phyloP scores from a whole-genome alignment of 257 asterid genomes.

The Striga asiatica region DNA sequence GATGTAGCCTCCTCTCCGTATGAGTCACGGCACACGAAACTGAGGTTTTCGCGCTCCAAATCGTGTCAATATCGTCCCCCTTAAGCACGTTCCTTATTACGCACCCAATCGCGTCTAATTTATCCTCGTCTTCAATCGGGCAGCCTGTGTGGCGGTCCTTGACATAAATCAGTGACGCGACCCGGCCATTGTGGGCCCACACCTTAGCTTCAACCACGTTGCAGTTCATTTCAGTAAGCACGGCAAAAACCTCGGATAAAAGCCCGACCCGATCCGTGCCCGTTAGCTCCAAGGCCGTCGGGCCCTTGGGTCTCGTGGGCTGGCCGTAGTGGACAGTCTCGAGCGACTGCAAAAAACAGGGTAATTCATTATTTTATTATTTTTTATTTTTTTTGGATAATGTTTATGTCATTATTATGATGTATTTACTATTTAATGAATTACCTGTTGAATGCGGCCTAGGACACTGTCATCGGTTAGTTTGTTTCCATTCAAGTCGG shows the following conservation, averaged over 20 bases:
- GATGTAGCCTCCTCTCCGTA: slow-evolving; percentile 94
- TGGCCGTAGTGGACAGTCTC: slow-evolving; percentile 55
- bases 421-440: too few species aligned
- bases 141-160: slow-evolving; percentile 66
- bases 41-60: slow-evolving; percentile 61
- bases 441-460: slow-evolving; percentile 83
- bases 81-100: slow-evolving; percentile 71
- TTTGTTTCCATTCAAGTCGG: slow-evolving; percentile 82
- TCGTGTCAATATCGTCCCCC: slow-evolving; percentile 86
- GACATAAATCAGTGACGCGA: slow-evolving; percentile 63
- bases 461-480: slow-evolving; percentile 77
- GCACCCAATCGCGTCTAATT: slow-evolving; percentile 41
- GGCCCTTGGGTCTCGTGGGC: slow-evolving; percentile 52
- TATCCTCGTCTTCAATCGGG: slow-evolving; percentile 54
- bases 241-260: slow-evolving; percentile 85
- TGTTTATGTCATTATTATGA: too few species aligned
- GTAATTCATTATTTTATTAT: too few species aligned
- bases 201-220: slow-evolving; percentile 74
- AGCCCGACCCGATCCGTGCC: slow-evolving; percentile 89
- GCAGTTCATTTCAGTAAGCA: slow-evolving; percentile 52
- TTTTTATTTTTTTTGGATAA: too few species aligned
- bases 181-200: slow-evolving; percentile 94
- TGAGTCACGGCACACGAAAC: slow-evolving; percentile 64
- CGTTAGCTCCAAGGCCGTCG: slow-evolving; percentile 74
- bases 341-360: slow-evolving; percentile 48